phyloP scores from a whole-genome alignment of 2,329 filamentous ascomycete species.

The Fonsecaea nubica region DNA sequence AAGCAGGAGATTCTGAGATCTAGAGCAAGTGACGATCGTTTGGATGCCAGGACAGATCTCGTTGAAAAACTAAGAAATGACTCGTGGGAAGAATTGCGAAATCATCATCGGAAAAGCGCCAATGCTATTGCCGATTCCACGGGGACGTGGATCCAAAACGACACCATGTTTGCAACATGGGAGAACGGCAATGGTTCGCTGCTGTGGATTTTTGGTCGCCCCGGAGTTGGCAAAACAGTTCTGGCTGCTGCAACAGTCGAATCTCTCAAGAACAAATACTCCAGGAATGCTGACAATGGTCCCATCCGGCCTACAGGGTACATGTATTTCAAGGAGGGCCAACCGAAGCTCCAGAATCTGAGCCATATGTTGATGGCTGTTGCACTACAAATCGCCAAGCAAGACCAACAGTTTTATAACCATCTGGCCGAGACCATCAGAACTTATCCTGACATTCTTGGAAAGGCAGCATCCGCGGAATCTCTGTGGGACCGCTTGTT shows the following conservation, averaged over 20 bases:
- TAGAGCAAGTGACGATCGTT: conserved; percentile 1
- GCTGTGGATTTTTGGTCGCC: conserved; percentile 25
- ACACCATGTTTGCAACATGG: conserved; percentile 26
- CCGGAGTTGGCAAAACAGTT: conserved; percentile 25
- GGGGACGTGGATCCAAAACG: conserved; percentile 24
- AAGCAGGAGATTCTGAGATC: conserved; percentile 15
- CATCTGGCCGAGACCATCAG: conserved; percentile 17
- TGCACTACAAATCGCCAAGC: conserved; percentile 23
- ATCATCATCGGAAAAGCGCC: conserved; percentile 19
- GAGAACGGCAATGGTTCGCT: conserved; percentile 24
- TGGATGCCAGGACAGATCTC: conserved; percentile 10
- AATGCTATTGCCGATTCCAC: conserved; percentile 15
- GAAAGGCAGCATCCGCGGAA: conserved; percentile 1
- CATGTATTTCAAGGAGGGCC: conserved; percentile 17
- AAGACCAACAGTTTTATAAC: conserved; percentile 23
- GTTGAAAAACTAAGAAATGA: conserved; percentile 10
- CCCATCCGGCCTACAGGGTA: conserved; percentile 20
- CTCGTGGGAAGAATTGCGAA: conserved; percentile 19
- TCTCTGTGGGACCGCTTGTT: conserved; percentile 12
- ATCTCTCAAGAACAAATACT: conserved; percentile 23
- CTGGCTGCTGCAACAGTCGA: conserved; percentile 25
- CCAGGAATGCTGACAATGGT: conserved; percentile 19
- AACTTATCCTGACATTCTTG: conserved; percentile 22
- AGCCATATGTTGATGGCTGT: conserved; percentile 14
- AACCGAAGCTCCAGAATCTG: conserved; percentile 12